Evolutionary conservation across 768 basidiomycete genomes (phyloP).

Genomic region (Cyclocybe cylindracea): DNA sequence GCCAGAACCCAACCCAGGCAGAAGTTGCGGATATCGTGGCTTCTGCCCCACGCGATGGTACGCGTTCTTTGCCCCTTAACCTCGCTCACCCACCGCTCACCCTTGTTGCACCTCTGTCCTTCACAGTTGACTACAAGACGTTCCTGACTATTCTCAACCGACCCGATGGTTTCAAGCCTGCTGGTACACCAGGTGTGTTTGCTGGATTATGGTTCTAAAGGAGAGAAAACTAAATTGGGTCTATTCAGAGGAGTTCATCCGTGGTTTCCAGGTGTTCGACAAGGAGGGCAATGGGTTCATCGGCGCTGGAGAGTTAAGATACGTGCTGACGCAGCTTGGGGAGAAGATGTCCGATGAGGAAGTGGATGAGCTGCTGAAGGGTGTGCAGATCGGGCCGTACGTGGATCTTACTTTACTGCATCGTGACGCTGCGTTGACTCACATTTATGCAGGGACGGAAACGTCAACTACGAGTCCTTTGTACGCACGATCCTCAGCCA

Average conservation of each 20-base stretch:
- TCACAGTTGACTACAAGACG: conserved; percentile 85
- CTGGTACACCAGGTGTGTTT: conserved; percentile 87
- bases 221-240: neutral
- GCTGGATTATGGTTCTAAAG: neutral
- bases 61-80: conserved; percentile 8
- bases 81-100: neutral
- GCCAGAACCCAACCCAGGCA: conserved; percentile 99
- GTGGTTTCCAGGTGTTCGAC: conserved; percentile 99
- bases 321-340: conserved; percentile 93
- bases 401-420: conserved; percentile 29
- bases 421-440: neutral
- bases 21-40: conserved; percentile 86
- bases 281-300: conserved; percentile 93
- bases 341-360: conserved; percentile 99
- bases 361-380: conserved; percentile 96
- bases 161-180: conserved; percentile 96
- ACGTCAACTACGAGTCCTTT: conserved; percentile 96
- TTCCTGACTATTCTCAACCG: conserved; percentile 92
- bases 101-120: neutral
- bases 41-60: conserved; percentile 76
- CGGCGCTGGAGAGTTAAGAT: conserved; percentile 88
- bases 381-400: conserved; percentile 87
- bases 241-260: conserved; percentile 90
- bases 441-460: conserved; percentile 71
- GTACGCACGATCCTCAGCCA: conserved; percentile 93